Evolutionary conservation across 768 basidiomycete genomes (phyloP).

Genomic region (Boletus bicolor): DNA sequence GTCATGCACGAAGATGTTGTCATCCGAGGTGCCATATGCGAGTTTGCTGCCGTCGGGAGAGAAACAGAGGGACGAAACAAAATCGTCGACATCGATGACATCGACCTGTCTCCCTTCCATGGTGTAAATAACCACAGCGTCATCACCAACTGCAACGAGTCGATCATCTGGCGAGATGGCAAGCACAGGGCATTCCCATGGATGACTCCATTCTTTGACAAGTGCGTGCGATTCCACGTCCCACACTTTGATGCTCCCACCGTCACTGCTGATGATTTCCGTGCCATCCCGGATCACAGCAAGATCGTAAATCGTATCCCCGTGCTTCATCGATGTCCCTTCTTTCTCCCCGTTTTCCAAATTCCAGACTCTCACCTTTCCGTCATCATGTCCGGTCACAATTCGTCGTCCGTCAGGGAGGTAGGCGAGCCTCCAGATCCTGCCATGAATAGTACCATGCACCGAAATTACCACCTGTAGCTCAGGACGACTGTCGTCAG

Average conservation of each 20-base stretch:
- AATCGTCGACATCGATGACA: too few species aligned
- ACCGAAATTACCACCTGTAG: neutral
- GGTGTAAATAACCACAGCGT: neutral
- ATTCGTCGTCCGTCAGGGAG: constrained; percentile 4
- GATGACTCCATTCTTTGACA: neutral
- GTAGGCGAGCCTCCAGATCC: neutral
- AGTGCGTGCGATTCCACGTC: neutral
- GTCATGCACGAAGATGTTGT: too few species aligned
- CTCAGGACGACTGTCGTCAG: neutral
- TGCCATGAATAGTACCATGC: neutral
- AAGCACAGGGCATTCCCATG: accelerated
- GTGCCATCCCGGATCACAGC: neutral
- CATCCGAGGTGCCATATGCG: too few species aligned
- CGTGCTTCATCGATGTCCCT: neutral
- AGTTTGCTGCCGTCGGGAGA: too few species aligned
- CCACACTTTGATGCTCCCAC: neutral
- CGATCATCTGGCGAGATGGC: constrained; percentile 2
- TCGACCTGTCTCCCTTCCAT: neutral
- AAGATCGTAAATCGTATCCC: accelerated
- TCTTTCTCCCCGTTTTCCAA: neutral
- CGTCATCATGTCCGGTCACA: neutral
- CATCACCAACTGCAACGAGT: neutral
- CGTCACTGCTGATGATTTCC: neutral
- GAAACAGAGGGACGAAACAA: too few species aligned
- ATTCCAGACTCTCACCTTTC: neutral